phyloP scores from a whole-genome alignment of 2,329 filamentous ascomycete species.

The Calonectria naviculata region DNA sequence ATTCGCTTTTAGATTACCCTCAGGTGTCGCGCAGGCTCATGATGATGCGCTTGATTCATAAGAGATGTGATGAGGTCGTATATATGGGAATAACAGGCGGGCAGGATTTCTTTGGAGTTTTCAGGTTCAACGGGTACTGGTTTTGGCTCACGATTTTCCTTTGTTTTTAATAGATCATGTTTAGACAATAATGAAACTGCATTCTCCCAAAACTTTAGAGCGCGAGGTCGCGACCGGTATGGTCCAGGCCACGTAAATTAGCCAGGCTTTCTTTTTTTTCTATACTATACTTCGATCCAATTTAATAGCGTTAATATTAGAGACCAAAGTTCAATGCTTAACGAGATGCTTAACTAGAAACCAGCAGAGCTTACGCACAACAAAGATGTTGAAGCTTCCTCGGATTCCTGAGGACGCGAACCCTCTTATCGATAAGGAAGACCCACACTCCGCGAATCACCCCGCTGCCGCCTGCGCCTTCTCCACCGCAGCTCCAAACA shows the following conservation, averaged over 20 bases:
- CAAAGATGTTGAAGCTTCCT: too few species aligned
- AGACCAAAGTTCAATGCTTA: background rate
- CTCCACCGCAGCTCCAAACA: slow-evolving; percentile 35
- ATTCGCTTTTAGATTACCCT: slow-evolving; percentile 42
- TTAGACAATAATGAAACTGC: background rate
- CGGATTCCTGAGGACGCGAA: background rate
- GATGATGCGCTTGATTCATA: slow-evolving; percentile 4
- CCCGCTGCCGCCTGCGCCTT: slow-evolving; percentile 37
- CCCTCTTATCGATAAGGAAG: slow-evolving; percentile 36
- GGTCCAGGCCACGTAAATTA: too few species aligned
- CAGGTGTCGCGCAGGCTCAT: slow-evolving; percentile 30
- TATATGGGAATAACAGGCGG: background rate
- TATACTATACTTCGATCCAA: too few species aligned
- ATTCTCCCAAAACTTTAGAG: background rate
- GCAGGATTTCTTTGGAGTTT: background rate
- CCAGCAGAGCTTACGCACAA: background rate
- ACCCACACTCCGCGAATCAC: slow-evolving; percentile 19
- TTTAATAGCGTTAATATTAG: too few species aligned
- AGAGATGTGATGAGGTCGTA: background rate
- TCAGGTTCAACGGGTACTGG: too few species aligned
- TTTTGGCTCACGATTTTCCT: background rate
- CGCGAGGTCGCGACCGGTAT: too few species aligned
- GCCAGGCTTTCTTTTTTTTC: too few species aligned
- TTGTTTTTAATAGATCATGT: background rate
- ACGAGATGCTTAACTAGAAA: background rate